Percentiles rank a stretch among this genome's conserved stretches.
These are phyloP conservation scores for Pleurotus giganteus DNA, from an alignment of 768 basidiomycete species.

Conservation along the genomic window DNA sequence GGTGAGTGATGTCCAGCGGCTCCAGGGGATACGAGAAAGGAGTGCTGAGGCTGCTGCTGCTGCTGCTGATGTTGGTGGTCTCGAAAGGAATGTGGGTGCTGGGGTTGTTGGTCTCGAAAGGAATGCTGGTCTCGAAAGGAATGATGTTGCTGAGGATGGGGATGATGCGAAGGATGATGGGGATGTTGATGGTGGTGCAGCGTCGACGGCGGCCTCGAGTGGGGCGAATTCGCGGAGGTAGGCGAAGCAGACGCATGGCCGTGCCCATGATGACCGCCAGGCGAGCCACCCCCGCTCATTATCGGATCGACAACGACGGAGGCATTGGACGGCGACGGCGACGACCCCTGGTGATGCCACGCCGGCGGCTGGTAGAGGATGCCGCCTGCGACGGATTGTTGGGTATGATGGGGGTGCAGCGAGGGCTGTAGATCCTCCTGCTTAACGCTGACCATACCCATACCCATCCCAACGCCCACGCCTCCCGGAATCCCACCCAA, in stretches of 20 bases:
- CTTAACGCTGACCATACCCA: conserved; percentile 31
- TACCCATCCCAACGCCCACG: not conserved
- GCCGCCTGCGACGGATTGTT: conserved; percentile 9
- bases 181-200: not conserved
- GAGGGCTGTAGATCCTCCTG: conserved; percentile 35
- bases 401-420: conserved; percentile 20
- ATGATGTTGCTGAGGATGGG: conserved; percentile 30
- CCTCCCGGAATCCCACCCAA: not conserved
- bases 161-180: conserved; percentile 4
- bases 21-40: too few species aligned
- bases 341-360: conserved; percentile 37
- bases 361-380: conserved; percentile 30
- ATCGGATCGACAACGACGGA: conserved; percentile 35
- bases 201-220: not conserved
- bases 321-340: conserved; percentile 21
- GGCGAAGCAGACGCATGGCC: not conserved
- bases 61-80: conserved; percentile 3
- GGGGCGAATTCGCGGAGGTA: not conserved
- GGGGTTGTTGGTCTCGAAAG: conserved; percentile 38
- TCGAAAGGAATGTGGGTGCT: conserved; percentile 6
- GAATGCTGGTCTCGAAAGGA: conserved; percentile 64
- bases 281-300: too few species aligned
- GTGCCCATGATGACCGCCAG: too few species aligned
- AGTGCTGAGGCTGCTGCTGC: conserved; percentile 1
- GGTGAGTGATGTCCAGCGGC: not conserved